Evolutionary conservation across 306 rosid genomes (phyloP).

Genomic region (Glycine latifolia): DNA sequence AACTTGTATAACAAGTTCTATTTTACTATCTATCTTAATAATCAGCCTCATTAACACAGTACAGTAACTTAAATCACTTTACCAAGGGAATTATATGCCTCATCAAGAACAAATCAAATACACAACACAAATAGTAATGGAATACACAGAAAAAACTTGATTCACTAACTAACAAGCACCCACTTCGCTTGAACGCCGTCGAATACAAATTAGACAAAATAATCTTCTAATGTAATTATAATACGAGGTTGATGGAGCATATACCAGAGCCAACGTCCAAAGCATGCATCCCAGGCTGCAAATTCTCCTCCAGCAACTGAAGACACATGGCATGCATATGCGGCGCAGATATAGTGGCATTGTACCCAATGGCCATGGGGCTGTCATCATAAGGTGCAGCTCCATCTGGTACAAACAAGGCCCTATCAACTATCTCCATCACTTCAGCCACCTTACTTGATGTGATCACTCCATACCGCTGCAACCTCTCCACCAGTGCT

Average conservation of each 20-base stretch:
- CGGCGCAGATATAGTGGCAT: constrained; percentile 98
- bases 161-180: constrained; percentile 30
- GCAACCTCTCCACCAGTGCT: constrained; percentile 86
- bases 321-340: constrained; percentile 99
- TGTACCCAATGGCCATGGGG: constrained; percentile 89
- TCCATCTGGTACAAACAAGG: constrained; percentile 82
- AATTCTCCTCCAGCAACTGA: constrained; percentile 78
- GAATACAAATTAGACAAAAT: background rate
- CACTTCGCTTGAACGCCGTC: background rate
- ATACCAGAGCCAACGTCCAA: constrained; percentile 93
- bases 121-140: background rate
- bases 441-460: constrained; percentile 80
- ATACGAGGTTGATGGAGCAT: background rate
- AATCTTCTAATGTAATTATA: background rate
- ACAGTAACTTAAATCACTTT: background rate
- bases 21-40: constrained; percentile 3
- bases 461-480: constrained; percentile 67
- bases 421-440: constrained; percentile 83
- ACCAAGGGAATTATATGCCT: no score
- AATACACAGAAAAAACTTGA: background rate
- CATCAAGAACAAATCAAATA: no score
- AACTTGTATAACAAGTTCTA: background rate
- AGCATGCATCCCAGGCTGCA: constrained; percentile 95
- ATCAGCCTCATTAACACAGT: constrained; percentile 14
- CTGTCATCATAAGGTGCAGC: constrained; percentile 72